These are phyloP conservation scores for Odonthalia washingtoniensis DNA, from an alignment of 31 red algal species.

Conservation along the genomic window DNA sequence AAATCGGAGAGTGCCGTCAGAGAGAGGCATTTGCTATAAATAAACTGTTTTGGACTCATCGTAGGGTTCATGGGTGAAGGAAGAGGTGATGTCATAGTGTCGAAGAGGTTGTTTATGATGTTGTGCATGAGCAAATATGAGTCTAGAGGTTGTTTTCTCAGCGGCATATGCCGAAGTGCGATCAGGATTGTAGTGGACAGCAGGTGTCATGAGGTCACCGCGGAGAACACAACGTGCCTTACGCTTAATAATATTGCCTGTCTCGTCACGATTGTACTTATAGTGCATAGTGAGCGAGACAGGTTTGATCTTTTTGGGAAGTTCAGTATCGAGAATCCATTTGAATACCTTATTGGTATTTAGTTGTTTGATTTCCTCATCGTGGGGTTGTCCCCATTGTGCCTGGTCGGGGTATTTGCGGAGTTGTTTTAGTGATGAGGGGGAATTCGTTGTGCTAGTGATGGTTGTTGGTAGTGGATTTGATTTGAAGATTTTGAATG, in stretches of 20 bases:
- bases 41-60: background rate
- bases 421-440: background rate
- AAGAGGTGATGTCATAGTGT: conserved; percentile 24
- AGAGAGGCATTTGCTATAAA: conserved; percentile 20
- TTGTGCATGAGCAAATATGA: too few species aligned
- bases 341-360: conserved; percentile 20
- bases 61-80: conserved; percentile 25
- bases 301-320: background rate
- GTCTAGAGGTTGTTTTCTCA: background rate
- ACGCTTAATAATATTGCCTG: background rate
- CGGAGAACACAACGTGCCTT: background rate
- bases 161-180: conserved; percentile 23
- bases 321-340: conserved; percentile 4
- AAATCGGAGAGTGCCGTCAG: conserved; percentile 18
- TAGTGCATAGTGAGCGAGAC: conserved; percentile 30
- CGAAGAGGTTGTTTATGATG: background rate
- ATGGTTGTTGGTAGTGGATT: too few species aligned
- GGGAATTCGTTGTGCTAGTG: too few species aligned
- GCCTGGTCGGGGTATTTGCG: conserved; percentile 12
- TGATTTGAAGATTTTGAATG: too few species aligned
- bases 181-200: conserved; percentile 4
- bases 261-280: background rate
- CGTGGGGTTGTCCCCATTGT: conserved; percentile 15
- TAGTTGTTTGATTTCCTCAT: conserved; percentile 17
- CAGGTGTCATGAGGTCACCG: conserved; percentile 9